phyloP scores from a whole-genome alignment of 2,329 filamentous ascomycete genomes.

The Nigrospora sphaerica region DNA sequence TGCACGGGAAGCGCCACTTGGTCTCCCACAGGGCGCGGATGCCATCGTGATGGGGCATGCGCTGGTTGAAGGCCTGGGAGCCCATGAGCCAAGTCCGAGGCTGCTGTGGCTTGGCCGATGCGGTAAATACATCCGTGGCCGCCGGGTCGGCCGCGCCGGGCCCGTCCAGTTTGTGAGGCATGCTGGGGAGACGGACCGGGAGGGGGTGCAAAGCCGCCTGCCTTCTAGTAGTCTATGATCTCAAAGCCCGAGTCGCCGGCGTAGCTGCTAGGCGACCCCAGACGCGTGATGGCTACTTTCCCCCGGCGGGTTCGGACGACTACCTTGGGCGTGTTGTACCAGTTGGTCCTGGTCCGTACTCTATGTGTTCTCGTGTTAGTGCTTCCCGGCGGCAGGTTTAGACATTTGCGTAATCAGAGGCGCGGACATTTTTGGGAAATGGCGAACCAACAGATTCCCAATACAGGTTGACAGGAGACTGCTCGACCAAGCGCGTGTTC shows the following conservation, averaged over 20 bases:
- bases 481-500: too few relatives aligned
- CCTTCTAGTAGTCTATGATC: background rate
- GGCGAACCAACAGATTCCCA: too few relatives aligned
- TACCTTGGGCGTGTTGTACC: conserved; percentile 18
- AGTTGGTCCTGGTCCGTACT: conserved; percentile 18
- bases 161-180: conserved; percentile 17
- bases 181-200: conserved; percentile 7
- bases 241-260: conserved; percentile 2
- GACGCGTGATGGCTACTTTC: conserved; percentile 16
- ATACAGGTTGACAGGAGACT: too few relatives aligned
- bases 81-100: conserved; percentile 33
- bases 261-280: conserved; percentile 11
- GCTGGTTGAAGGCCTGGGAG: conserved; percentile 29
- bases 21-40: conserved; percentile 65
- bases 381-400: too few relatives aligned
- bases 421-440: too few relatives aligned
- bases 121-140: background rate
- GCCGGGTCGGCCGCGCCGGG: background rate
- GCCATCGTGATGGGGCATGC: conserved; percentile 50
- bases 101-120: background rate
- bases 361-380: conserved; percentile 4
- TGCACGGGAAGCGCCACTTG: conserved; percentile 63
- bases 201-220: background rate
- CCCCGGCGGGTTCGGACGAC: conserved; percentile 18
- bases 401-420: too few relatives aligned